Conservation (phyloP, 1,139 yeast species). For the Dujonia santamariae region DNA sequence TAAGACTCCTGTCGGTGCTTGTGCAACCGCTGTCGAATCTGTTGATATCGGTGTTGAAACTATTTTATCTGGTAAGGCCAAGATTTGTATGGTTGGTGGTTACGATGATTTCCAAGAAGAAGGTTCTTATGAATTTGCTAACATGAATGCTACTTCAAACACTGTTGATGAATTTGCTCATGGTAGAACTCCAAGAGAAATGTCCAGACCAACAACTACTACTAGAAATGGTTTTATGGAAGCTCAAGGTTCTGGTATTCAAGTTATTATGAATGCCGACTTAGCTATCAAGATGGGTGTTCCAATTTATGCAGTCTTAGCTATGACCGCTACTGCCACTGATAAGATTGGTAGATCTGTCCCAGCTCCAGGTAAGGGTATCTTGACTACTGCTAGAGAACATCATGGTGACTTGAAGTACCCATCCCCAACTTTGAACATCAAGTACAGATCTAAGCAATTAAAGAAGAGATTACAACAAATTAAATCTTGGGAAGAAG, state of each 20-base stretch:
- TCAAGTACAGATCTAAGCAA: slow-evolving; percentile 93
- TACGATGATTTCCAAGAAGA: slow-evolving; percentile 99
- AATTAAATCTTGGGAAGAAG: slow-evolving; percentile 80
- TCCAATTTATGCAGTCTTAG: slow-evolving; percentile 94
- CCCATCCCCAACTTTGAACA: slow-evolving; percentile 78
- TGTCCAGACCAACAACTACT: slow-evolving; percentile 98
- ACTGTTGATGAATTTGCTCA: slow-evolving; percentile 82
- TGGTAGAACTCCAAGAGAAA: slow-evolving; percentile 97
- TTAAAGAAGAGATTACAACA: slow-evolving; percentile 74
- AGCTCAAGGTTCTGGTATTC: slow-evolving; percentile 99
- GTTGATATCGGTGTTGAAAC: slow-evolving; percentile 95
- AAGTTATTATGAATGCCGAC: slow-evolving; percentile 92
- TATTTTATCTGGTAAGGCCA: slow-evolving; percentile 88
- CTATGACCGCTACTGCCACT: slow-evolving; percentile 92
- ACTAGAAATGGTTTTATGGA: slow-evolving; percentile 98
- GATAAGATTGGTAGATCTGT: slow-evolving; percentile 98
- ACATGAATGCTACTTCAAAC: slow-evolving; percentile 98
- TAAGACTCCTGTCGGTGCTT: slow-evolving; percentile 98
- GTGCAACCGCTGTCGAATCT: slow-evolving; percentile 98
- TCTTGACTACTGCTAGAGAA: slow-evolving; percentile 96
- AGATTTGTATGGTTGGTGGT: slow-evolving; percentile 96
- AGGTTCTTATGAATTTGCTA: slow-evolving; percentile 96
- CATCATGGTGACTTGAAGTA: slow-evolving; percentile 79
- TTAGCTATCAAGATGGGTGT: slow-evolving; percentile 97
- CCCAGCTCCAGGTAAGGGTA: slow-evolving; percentile 99